phyloP scores from a whole-genome alignment of 2,329 filamentous ascomycete genomes.

The Byssothecium circinans region DNA sequence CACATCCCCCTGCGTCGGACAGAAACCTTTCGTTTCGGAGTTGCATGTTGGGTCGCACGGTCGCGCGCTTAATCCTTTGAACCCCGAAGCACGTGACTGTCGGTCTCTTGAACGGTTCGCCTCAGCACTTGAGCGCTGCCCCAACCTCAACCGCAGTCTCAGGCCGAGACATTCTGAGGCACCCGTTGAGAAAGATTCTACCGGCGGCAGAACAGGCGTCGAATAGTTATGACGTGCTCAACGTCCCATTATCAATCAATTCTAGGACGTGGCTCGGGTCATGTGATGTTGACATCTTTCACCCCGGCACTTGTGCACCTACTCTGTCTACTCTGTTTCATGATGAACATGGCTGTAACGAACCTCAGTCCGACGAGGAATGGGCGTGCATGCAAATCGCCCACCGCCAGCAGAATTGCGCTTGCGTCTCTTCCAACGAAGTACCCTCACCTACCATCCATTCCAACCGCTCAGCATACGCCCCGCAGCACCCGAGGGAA shows the following conservation, averaged over 20 bases:
- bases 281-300: no score
- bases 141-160: not conserved
- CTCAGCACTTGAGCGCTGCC: not conserved
- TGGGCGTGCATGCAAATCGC: no score
- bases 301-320: no score
- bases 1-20: not conserved
- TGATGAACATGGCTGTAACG: no score
- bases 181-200: not conserved
- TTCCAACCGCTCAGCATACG: not conserved
- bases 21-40: not conserved
- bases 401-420: no score
- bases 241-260: no score
- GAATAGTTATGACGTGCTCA: not conserved
- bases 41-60: not conserved
- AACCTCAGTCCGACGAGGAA: no score
- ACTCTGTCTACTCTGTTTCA: no score
- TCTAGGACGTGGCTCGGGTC: no score
- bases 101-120: no score
- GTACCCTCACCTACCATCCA: not conserved
- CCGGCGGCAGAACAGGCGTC: not conserved
- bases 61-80: constrained; percentile 1
- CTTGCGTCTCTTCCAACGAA: not conserved
- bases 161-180: not conserved
- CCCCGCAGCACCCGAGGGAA: not conserved
- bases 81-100: constrained; percentile 1